Base-by-base conservation (phyloP, 768 basidiomycete species). In the Tricholoma flavovirens region DNA sequence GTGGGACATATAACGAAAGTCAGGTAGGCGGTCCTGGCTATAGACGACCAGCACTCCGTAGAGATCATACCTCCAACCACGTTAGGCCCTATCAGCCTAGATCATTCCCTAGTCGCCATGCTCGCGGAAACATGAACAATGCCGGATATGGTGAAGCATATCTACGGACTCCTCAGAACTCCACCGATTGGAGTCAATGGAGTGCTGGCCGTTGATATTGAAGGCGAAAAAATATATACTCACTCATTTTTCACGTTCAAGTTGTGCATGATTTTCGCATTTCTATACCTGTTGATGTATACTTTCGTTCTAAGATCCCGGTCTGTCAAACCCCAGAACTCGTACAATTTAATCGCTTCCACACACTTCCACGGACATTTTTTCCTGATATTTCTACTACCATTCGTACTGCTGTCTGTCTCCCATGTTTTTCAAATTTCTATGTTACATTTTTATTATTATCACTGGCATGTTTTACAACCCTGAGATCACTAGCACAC, bases 101-200 rank as follows among this genome's bases (percentile, higher is more conserved):
- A 36, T 58, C 60, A 10, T 64, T 64, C 49, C 60, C 62, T 15
- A 65, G 60, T 56, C 71, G 71, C 40, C 62, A 62, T 48, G 43
- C 59, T 30, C 64, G 69, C 35, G 68, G 67, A 19, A 62, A 64
- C 42, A 62, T 64, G 55, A 58, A 57, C 30, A 63, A 64, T 46
- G 55, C 43, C 58, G 65, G 64, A 55, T 66, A 67, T 32, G 58
- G 56, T 53, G 64, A 65, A 60, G 26, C 60, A 53, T 64, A 60
- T 52, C 56, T 59, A 46, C 53, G 54, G 30, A 21, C 57, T 30
- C 62, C 57, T 21, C 49, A 57, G 36, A 59, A 58, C 29, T 49
- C 61, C 4, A 59, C 54, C 53, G 70, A 73, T 35, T 73, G 72
- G 74, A 68, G 60, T 58, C 70, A 70, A 35, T 72, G 69, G 71